Conservation (phyloP, 2,329 filamentous ascomycete genomes). For the Ascochyta fabae region DNA sequence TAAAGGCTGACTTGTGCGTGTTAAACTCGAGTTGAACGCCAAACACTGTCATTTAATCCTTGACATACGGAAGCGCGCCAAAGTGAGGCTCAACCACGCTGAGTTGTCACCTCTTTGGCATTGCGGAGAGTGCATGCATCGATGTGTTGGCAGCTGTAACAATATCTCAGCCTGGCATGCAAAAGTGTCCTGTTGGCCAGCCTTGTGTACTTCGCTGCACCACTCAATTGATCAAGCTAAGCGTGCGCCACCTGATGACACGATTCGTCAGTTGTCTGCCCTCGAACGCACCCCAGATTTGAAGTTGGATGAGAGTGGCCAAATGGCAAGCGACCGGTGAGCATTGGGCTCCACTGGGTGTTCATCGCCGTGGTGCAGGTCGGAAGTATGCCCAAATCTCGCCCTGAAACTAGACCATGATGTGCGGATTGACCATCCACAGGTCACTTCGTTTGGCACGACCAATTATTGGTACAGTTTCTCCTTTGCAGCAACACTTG, state of each 20-base stretch:
- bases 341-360: not conserved
- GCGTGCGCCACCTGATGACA: not conserved
- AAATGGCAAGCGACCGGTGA: not conserved
- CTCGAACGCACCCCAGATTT: not conserved
- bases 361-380: not conserved
- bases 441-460: not conserved
- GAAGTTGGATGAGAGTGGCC: not conserved
- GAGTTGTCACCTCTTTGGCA: constrained; percentile 23
- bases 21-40: not conserved
- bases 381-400: not conserved
- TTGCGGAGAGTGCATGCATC: constrained; percentile 26
- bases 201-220: constrained; percentile 19
- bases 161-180: constrained; percentile 31
- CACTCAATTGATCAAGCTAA: not conserved
- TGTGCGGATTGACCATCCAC: not conserved
- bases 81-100: constrained; percentile 31
- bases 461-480: not conserved
- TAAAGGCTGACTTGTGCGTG: not conserved
- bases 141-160: constrained; percentile 32
- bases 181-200: constrained; percentile 29
- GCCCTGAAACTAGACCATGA: not conserved
- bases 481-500: not conserved
- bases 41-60: too few species aligned
- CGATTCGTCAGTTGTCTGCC: not conserved
- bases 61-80: too few species aligned